phyloP scores from a whole-genome alignment of 23 red algal genomes.

The Gracilariopsis chorda region DNA sequence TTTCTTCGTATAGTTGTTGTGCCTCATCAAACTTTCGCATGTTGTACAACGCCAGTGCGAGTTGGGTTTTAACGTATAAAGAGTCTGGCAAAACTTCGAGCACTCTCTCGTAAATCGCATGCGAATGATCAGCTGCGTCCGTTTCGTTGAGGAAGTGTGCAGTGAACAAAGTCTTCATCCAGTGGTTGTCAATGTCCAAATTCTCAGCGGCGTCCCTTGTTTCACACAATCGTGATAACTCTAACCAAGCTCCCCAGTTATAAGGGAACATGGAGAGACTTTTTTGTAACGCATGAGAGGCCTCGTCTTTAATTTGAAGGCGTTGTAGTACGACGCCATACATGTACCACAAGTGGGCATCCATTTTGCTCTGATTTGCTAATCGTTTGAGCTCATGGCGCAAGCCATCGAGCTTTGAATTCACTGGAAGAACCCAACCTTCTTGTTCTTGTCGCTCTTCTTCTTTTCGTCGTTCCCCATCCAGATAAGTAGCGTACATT shows the following conservation, averaged over 20 bases:
- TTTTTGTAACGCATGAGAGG: slow-evolving; percentile 22
- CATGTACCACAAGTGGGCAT: slow-evolving; percentile 64
- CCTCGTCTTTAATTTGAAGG: slow-evolving; percentile 10
- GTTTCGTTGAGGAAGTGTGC: slow-evolving; percentile 42
- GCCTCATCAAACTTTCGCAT: slow-evolving; percentile 88
- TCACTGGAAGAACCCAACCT: slow-evolving; percentile 41
- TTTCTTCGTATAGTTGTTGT: slow-evolving; percentile 56
- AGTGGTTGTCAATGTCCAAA: slow-evolving; percentile 40
- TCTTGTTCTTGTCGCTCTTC: slow-evolving; percentile 62
- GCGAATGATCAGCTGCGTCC: slow-evolving; percentile 43
- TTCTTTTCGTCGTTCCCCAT: slow-evolving; percentile 83
- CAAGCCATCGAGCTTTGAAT: slow-evolving; percentile 49
- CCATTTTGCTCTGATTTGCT: background rate
- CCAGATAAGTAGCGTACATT: slow-evolving; percentile 76
- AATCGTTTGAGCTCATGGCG: slow-evolving; percentile 34
- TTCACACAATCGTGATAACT: slow-evolving; percentile 54
- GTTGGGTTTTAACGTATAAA: slow-evolving; percentile 30
- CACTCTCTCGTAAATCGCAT: slow-evolving; percentile 40
- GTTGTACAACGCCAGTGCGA: slow-evolving; percentile 78
- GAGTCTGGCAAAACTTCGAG: slow-evolving; percentile 46
- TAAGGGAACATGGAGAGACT: slow-evolving; percentile 53
- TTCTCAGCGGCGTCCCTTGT: slow-evolving; percentile 10
- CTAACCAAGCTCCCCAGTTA: slow-evolving; percentile 79
- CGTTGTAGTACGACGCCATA: slow-evolving; percentile 58
- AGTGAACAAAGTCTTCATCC: slow-evolving; percentile 74